Percentiles rank a stretch among this genome's conserved stretches.
Evolutionary conservation across 306 rosid species (phyloP).

Genomic region (Lupinus albus): DNA sequence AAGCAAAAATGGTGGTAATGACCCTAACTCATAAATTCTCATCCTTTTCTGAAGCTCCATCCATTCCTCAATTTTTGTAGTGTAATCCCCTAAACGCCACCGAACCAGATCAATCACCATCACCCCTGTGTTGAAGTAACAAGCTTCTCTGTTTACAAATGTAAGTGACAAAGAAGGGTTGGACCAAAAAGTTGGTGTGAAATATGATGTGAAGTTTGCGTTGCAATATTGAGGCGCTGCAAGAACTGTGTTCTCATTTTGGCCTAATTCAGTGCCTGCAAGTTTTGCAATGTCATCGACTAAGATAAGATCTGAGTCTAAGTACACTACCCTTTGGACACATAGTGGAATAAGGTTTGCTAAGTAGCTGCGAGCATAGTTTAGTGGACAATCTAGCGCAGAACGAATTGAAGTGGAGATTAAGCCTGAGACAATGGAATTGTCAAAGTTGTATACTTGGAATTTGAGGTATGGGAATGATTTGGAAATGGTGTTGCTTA

Average conservation of each 20-base stretch:
- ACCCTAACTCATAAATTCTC: constrained; percentile 82
- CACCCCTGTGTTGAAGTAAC: constrained; percentile 95
- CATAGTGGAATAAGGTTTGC: constrained; percentile 67
- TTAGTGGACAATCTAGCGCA: constrained; percentile 87
- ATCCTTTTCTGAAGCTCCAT: constrained; percentile 89
- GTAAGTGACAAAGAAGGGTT: constrained; percentile 73
- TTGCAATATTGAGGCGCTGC: constrained; percentile 97
- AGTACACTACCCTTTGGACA: constrained; percentile 75
- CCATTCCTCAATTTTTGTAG: constrained; percentile 85
- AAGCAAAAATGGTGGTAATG: constrained; percentile 79
- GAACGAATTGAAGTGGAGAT: constrained; percentile 93
- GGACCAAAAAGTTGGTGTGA: constrained; percentile 81
- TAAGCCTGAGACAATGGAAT: constrained; percentile 57
- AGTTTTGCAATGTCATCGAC: constrained; percentile 92
- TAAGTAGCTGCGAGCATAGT: constrained; percentile 83
- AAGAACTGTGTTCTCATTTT: constrained; percentile 38
- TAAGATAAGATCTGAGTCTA: constrained; percentile 85
- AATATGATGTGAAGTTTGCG: constrained; percentile 85
- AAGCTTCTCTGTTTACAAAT: constrained; percentile 62
- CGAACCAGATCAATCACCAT: constrained; percentile 87
- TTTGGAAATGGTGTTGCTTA: constrained; percentile 56
- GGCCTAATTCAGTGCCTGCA: constrained; percentile 56
- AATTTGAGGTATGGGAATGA: constrained; percentile 86
- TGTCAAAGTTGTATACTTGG: constrained; percentile 66
- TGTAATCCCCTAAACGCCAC: constrained; percentile 80